These are phyloP conservation scores for Ogataea pignaliae DNA, from an alignment of 805 yeast genomes.

Conservation along the genomic window DNA sequence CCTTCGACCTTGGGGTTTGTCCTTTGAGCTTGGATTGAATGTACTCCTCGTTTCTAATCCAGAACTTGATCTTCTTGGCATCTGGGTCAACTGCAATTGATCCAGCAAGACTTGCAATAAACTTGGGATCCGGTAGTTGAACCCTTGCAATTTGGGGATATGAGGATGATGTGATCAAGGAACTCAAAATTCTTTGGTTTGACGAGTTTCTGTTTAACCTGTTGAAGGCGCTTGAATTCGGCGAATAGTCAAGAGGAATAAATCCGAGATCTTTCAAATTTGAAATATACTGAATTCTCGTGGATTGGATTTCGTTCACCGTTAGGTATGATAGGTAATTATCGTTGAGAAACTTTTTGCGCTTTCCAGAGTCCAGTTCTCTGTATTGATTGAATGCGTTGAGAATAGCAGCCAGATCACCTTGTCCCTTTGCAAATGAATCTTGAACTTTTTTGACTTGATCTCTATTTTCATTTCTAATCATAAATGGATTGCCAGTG, in stretches of 20 bases:
- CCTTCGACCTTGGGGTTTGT: neutral
- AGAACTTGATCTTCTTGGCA: conserved; percentile 63
- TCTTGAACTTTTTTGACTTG: conserved; percentile 46
- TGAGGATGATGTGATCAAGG: conserved; percentile 74
- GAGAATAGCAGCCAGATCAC: conserved; percentile 71
- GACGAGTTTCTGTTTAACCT: conserved; percentile 47
- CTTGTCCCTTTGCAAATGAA: conserved; percentile 46
- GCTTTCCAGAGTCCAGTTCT: conserved; percentile 23
- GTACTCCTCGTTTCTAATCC: conserved; percentile 63
- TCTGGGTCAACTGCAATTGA: conserved; percentile 85
- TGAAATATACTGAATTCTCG: conserved; percentile 64
- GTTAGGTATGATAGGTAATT: conserved; percentile 59
- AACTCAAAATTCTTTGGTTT: conserved; percentile 50
- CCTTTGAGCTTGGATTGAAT: conserved; percentile 19
- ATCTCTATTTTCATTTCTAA: conserved; percentile 59
- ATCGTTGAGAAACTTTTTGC: conserved; percentile 46
- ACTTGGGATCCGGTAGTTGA: conserved; percentile 79
- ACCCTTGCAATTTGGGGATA: conserved; percentile 82
- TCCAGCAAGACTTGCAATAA: conserved; percentile 63
- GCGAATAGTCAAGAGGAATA: conserved; percentile 49
- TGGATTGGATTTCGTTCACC: conserved; percentile 66
- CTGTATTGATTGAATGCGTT: conserved; percentile 56
- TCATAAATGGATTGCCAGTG: conserved; percentile 68
- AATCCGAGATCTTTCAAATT: conserved; percentile 78
- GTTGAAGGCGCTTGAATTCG: conserved; percentile 8